Evolutionary conservation across 1,284 basidiomycete genomes (phyloP).

Genomic region (Ustilago tritici): DNA sequence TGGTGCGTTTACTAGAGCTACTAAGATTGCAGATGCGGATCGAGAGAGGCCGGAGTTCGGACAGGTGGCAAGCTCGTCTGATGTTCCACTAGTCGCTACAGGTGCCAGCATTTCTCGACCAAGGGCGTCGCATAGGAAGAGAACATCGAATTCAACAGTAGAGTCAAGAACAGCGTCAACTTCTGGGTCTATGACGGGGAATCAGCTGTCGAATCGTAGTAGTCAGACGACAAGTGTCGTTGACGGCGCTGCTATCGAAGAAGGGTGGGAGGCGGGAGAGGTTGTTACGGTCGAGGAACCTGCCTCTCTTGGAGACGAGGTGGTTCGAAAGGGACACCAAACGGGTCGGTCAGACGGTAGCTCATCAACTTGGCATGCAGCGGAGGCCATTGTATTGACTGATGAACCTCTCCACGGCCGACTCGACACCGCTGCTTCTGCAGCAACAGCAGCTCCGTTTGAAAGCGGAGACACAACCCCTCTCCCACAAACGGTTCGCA

Average conservation of each 20-base stretch:
- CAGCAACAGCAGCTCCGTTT: neutral
- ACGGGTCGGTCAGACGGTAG: neutral
- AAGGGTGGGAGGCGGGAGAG: neutral
- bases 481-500: conserved; percentile 15
- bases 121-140: conserved; percentile 16
- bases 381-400: neutral
- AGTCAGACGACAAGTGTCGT: conserved; percentile 36
- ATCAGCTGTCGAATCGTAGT: conserved; percentile 31
- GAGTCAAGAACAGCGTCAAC: conserved; percentile 32
- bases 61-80: conserved; percentile 40
- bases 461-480: neutral
- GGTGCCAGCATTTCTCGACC: conserved; percentile 37
- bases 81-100: conserved; percentile 35
- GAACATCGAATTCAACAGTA: conserved; percentile 33
- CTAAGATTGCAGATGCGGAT: conserved; percentile 9
- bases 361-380: neutral
- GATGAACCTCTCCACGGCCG: neutral
- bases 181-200: conserved; percentile 19
- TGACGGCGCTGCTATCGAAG: conserved; percentile 5
- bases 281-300: neutral
- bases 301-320: neutral
- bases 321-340: neutral
- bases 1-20: conserved; percentile 36
- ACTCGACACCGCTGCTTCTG: neutral
- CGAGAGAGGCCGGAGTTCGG: conserved; percentile 37